Percentiles rank a stretch among this genome's conserved stretches.
Conservation (phyloP, 164 flowering plant genomes). For the Paratinospora sagittata region DNA sequence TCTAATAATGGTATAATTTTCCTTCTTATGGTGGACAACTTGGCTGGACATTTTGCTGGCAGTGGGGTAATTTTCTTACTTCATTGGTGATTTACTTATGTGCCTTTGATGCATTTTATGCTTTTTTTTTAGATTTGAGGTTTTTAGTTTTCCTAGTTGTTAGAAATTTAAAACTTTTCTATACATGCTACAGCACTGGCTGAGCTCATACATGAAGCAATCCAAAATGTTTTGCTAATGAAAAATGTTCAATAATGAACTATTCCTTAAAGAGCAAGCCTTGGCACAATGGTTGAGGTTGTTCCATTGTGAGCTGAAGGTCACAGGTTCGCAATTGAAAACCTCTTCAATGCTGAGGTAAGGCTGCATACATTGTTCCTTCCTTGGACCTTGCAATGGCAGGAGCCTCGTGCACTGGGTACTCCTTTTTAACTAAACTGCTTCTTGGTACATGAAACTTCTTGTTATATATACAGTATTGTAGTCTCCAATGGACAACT, state of each 20-base stretch:
- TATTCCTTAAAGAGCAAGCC: too few species aligned
- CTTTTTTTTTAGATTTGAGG: neutral
- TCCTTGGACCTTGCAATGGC: too few species aligned
- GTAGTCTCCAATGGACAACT: neutral
- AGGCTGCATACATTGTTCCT: too few species aligned
- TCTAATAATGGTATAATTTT: slow-evolving; percentile 27
- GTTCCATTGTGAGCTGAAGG: too few species aligned
- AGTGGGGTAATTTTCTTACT: slow-evolving; percentile 71
- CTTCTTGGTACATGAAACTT: neutral
- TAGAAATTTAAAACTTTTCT: neutral
- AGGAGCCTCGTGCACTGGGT: too few species aligned
- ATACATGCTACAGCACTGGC: neutral
- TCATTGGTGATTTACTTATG: neutral
- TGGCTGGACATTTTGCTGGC: slow-evolving; percentile 23
- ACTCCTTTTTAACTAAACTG: neutral
- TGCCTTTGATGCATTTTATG: neutral
- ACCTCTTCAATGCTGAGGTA: too few species aligned
- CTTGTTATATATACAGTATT: neutral
- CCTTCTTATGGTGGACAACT: slow-evolving; percentile 26
- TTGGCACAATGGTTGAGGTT: too few species aligned
- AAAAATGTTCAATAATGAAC: too few species aligned
- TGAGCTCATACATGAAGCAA: too few species aligned
- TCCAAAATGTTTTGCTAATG: too few species aligned
- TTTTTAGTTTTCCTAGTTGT: neutral
- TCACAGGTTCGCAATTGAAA: too few species aligned